Evolutionary conservation across 257 asterid genomes (phyloP).

Genomic region (Craterostigma plantagineum): DNA sequence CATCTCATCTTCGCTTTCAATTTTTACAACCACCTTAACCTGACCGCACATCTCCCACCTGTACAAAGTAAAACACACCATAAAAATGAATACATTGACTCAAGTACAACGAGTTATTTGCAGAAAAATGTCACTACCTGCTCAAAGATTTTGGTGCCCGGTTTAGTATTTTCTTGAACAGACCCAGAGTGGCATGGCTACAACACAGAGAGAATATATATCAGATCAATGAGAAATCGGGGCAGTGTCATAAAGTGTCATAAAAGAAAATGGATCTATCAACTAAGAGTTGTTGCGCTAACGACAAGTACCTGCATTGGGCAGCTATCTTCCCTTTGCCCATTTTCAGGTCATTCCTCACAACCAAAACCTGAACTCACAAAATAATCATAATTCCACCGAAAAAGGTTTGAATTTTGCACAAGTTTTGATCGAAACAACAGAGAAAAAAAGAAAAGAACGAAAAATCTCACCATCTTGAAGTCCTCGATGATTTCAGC

Average conservation of each 20-base stretch:
- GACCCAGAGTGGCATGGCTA: slow-evolving; percentile 94
- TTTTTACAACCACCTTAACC: slow-evolving; percentile 92
- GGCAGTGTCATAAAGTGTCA: background rate
- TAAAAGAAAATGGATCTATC: background rate
- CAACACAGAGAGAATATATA: slow-evolving; percentile 11
- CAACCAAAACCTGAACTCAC: slow-evolving; percentile 73
- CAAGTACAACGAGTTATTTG: background rate
- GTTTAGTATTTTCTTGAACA: slow-evolving; percentile 57
- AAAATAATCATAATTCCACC: slow-evolving; percentile 7
- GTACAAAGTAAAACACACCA: slow-evolving; percentile 11
- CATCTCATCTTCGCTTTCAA: slow-evolving; percentile 77
- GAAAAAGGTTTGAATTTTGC: background rate
- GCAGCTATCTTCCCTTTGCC: slow-evolving; percentile 99
- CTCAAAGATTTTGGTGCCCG: slow-evolving; percentile 75
- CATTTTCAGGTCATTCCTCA: slow-evolving; percentile 93
- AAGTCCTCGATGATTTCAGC: slow-evolving; percentile 82
- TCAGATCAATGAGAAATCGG: background rate
- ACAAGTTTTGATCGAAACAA: slow-evolving; percentile 2
- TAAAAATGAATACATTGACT: background rate
- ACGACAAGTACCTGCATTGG: slow-evolving; percentile 65
- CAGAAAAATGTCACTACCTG: slow-evolving; percentile 27
- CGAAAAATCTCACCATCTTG: slow-evolving; percentile 43
- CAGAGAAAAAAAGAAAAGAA: slow-evolving; percentile 1
- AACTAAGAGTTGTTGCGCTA: background rate
- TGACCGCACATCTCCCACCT: slow-evolving; percentile 99